Conservation (phyloP, 2,329 filamentous ascomycete genomes). For the Endocalyx cinctus region DNA sequence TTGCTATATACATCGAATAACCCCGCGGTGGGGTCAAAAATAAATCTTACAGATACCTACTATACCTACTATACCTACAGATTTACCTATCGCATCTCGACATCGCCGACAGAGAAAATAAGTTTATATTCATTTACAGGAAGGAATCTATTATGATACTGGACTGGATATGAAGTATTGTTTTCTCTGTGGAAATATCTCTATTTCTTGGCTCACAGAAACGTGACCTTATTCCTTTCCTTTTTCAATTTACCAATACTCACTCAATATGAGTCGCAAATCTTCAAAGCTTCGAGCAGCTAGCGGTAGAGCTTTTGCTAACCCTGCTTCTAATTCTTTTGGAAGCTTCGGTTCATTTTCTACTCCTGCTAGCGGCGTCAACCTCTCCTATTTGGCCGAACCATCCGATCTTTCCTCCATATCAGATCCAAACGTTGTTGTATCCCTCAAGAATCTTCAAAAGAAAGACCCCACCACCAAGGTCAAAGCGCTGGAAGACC, state of each 20-base stretch:
- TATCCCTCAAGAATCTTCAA: slow-evolving; percentile 85
- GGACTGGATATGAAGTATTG: too few species aligned
- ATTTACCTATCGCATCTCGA: too few species aligned
- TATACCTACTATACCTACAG: too few species aligned
- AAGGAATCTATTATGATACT: too few species aligned
- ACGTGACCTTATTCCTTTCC: too few species aligned
- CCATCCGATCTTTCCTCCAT: slow-evolving; percentile 75
- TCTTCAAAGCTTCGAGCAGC: slow-evolving; percentile 22
- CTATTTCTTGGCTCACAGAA: too few species aligned
- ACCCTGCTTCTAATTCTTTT: slow-evolving; percentile 9
- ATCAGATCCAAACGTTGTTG: slow-evolving; percentile 74
- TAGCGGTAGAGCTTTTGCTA: slow-evolving; percentile 21
- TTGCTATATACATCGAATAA: too few species aligned
- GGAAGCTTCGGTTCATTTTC: slow-evolving; percentile 31
- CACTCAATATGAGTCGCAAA: slow-evolving; percentile 30
- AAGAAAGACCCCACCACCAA: slow-evolving; percentile 96
- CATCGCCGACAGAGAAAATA: too few species aligned
- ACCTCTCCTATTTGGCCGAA: slow-evolving; percentile 81
- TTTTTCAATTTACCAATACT: too few species aligned
- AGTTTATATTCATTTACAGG: too few species aligned
- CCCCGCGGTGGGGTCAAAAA: slow-evolving; percentile 27
- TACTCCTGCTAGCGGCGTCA: slow-evolving; percentile 36
- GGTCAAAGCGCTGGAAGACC: slow-evolving; percentile 81
- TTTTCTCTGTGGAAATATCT: too few species aligned
- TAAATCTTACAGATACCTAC: too few species aligned